phyloP scores from a whole-genome alignment of 495 filamentous ascomycete species.

The Trichoderma reesei region DNA sequence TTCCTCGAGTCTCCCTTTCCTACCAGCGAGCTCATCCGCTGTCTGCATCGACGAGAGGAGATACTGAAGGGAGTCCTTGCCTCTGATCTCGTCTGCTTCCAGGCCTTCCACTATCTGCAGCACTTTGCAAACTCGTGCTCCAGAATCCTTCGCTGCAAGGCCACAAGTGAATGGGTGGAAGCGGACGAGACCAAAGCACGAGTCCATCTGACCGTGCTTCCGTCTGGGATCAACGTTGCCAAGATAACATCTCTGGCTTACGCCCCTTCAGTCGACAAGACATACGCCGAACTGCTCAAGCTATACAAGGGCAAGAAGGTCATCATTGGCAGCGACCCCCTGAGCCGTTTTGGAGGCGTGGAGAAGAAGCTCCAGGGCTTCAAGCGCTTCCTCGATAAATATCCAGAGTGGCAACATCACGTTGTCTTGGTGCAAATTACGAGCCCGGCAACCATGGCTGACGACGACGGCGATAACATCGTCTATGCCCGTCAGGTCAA shows the following conservation, averaged over 20 bases:
- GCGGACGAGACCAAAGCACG: slow-evolving; percentile 81
- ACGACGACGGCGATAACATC: slow-evolving; percentile 59
- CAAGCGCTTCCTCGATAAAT: slow-evolving; percentile 75
- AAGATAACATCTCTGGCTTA: too few species aligned
- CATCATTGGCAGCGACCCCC: slow-evolving; percentile 81
- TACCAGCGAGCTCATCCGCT: slow-evolving; percentile 83
- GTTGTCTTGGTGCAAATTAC: slow-evolving; percentile 91
- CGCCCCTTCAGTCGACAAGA: slow-evolving; percentile 43
- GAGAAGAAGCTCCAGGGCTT: slow-evolving; percentile 89
- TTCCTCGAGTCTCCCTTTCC: slow-evolving; percentile 89
- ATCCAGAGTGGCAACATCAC: slow-evolving; percentile 79
- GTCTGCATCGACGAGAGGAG: slow-evolving; percentile 74
- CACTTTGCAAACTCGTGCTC: slow-evolving; percentile 87
- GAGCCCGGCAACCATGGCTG: slow-evolving; percentile 67
- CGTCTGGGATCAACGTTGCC: too few species aligned
- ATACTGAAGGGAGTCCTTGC: slow-evolving; percentile 74
- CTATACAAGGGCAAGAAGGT: slow-evolving; percentile 76
- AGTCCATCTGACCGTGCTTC: slow-evolving; percentile 31
- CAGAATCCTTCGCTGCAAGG: slow-evolving; percentile 59
- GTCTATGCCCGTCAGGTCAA: slow-evolving; percentile 75
- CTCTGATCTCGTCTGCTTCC: slow-evolving; percentile 54
- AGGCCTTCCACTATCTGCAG: slow-evolving; percentile 64
- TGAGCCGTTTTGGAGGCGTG: slow-evolving; percentile 82
- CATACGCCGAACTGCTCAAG: slow-evolving; percentile 57
- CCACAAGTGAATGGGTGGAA: slow-evolving; percentile 50